Base-by-base conservation (phyloP, 805 yeast genomes). In the Tetrapisispora nanseiensis region DNA sequence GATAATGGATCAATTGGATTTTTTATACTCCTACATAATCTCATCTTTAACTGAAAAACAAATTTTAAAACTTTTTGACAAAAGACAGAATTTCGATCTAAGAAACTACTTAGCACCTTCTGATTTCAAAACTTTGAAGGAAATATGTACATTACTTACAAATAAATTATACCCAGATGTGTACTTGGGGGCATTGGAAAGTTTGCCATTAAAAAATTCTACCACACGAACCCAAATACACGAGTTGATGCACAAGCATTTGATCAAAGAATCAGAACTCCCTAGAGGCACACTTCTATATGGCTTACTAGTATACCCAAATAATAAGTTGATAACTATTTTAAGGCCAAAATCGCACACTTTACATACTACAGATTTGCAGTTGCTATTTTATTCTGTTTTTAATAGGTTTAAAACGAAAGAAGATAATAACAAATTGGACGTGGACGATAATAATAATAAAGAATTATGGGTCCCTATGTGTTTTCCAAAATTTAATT, bases 401-500 rank as follows among this genome's bases (percentile, higher is more conserved):
- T 76, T 75, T 52, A 76, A 52, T 47, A 73, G 50, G 56, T 59
- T 62, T 9, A 53, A 62, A 23, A 35, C 38, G 2, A 35, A 23
- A 15, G 31, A 15, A 16, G 23, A 24, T 23, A n/a, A 35, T 24
- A 35, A 35, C 13, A 23, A 16, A 35, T 26, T 35, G 31, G 30
- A 35, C 15, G 20, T 35, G 12, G 49, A 50, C 19, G 44, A 49
- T 13, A 46, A 61, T 9, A 60, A 58, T 15, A 66, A 69, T 43
- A 83, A 83, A 50, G 96, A 89, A 55, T 75, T 86, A 44, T 92
- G 97, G 97, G 75, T 85, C 11, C 98, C 98, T 0, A 70, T 90
- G 0, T 90, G 98, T 61, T 70, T 90, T 58, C 95, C 97, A 0
- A 78, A 83, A 51, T 90, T 90, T 67, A 90, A 92, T 56, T 66